Base-by-base conservation (phyloP, 2,329 filamentous ascomycete genomes). In the Septoria petroselini region DNA sequence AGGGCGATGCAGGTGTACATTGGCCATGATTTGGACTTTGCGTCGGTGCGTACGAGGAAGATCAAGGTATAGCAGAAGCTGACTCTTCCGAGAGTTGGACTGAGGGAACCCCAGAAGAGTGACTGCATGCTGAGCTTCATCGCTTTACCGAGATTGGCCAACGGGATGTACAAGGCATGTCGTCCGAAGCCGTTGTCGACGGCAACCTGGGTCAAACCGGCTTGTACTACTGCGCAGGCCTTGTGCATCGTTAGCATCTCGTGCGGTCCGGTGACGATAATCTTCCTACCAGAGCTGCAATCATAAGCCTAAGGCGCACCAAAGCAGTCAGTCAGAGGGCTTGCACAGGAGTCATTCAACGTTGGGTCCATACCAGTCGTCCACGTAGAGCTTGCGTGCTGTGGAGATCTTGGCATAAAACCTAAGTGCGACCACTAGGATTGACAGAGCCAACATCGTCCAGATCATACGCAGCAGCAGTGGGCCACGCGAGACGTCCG, bases 11-110 rank as follows among this genome's bases (percentile, higher is more conserved):
- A 59, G 4, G 53, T 38, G 25, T 52, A 59, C 15, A 65, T 58
- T 7, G 62, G 62, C 63, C 63, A 65, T 21, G 53, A 54, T 40
- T 54, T 56, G 11, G 63, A 45, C 1, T 52, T 49, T 3, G 59
- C 49, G 37, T 65, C 61, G 9, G 61, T 63, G 7, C 53, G 48
- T 5, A 58, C 57, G 25, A 67, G 57, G 40, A 48, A 66, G 7
- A 64, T 54, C 4, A 67, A 31, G 7, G 63, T 65, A 15, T 58
- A 58, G 50, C 58, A 61, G 48, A 65, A 67, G 15, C 53, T 54
- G 1, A 67, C 45, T 4, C 64, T 50, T 11, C 60, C 64, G 38
- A 55, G 41, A 56, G 64, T 62, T 3, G 63, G 61, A 35, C 54
- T 58, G 15, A 64, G 41, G 34, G 59, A 61, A 12, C 59, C 61